Conservation (phyloP, 1,139 yeast genomes). For the Hyphopichia khmerensis region DNA sequence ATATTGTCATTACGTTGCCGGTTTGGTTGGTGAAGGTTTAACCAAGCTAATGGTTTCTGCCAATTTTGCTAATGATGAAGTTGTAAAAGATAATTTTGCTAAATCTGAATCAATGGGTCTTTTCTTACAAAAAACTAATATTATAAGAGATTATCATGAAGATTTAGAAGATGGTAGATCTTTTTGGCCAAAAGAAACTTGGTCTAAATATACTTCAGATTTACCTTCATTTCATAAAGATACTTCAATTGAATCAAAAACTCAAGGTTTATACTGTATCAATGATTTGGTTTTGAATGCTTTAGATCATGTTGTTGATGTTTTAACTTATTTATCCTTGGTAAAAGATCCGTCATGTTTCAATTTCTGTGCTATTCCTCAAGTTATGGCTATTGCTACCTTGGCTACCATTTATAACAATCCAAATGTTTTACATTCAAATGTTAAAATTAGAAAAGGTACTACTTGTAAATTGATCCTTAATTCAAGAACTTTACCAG, state of each 20-base stretch:
- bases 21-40: conserved; percentile 94
- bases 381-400: conserved; percentile 97
- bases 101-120: conserved; percentile 89
- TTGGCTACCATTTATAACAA: conserved; percentile 84
- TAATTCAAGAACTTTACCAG: conserved; percentile 69
- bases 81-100: conserved; percentile 50
- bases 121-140: conserved; percentile 91
- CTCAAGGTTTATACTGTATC: conserved; percentile 67
- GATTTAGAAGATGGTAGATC: conserved; percentile 90
- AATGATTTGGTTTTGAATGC: conserved; percentile 82
- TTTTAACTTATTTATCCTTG: conserved; percentile 70
- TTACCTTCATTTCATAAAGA: conserved; percentile 57
- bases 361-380: conserved; percentile 95
- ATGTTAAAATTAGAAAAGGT: conserved; percentile 93
- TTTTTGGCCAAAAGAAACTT: conserved; percentile 94
- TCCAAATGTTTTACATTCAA: conserved; percentile 62
- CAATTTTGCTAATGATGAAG: conserved; percentile 53
- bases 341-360: conserved; percentile 81
- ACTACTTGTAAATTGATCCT: conserved; percentile 78
- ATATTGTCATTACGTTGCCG: conserved; percentile 97
- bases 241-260: conserved; percentile 38
- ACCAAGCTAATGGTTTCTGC: conserved; percentile 78
- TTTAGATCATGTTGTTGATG: conserved; percentile 74
- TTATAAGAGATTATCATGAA: conserved; percentile 92
- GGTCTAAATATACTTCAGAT: conserved; percentile 75